A percentile compares a stretch with the other conserved stretches of the same genome.
Conservation (phyloP, 208 protist genomes). For the Trypanosoma caninum region DNA sequence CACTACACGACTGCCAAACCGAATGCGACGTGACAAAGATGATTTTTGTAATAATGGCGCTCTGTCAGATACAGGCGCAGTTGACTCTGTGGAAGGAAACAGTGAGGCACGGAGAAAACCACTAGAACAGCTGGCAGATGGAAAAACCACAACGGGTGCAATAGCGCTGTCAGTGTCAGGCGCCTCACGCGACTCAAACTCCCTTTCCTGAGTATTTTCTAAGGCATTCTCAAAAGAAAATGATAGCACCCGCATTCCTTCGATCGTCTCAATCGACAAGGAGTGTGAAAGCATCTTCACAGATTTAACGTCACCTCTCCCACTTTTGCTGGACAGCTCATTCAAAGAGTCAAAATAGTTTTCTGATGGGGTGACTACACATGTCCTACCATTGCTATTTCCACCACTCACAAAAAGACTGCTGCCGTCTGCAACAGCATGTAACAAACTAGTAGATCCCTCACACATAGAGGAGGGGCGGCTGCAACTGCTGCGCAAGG, state of each 20-base stretch:
- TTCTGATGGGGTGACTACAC: no score
- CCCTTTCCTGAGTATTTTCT: not conserved
- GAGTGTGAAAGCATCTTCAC: not conserved
- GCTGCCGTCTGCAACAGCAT: not conserved
- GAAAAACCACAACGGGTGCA: not conserved
- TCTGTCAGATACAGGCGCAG: not conserved
- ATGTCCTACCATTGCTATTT: not conserved
- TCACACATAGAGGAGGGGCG: not conserved
- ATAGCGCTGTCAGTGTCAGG: not conserved
- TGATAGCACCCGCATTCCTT: not conserved
- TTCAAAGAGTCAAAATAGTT: no score
- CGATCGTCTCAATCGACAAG: not conserved
- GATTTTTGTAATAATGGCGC: not conserved
- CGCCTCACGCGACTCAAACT: not conserved
- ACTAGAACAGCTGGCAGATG: not conserved
- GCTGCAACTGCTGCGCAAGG: not conserved
- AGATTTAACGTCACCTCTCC: not conserved
- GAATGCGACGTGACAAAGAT: constrained; percentile 7
- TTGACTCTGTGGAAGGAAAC: not conserved
- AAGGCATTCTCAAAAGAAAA: not conserved
- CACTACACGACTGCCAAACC: constrained; percentile 22
- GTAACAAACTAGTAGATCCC: not conserved
- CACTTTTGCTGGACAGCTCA: not conserved
- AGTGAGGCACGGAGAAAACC: not conserved
- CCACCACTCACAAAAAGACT: not conserved